phyloP scores from a whole-genome alignment of 768 basidiomycete genomes.

The Lactarius evosmus region DNA sequence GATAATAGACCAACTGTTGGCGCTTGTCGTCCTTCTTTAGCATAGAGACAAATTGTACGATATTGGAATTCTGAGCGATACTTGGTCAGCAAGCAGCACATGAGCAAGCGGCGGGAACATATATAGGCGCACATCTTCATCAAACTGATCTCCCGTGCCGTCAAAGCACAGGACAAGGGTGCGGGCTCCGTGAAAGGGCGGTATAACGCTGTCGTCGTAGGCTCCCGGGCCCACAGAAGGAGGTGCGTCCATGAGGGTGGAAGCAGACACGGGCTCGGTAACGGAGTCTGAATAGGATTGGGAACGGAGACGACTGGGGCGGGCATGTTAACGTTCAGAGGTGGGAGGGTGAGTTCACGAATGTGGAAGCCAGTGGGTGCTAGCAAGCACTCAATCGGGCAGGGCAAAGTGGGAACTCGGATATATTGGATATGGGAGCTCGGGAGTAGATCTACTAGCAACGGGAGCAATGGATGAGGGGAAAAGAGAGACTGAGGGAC shows the following conservation, averaged over 20 bases:
- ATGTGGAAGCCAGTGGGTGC: no score
- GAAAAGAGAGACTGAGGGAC: no score
- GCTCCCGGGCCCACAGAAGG: conserved; percentile 4
- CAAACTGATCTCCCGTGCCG: conserved; percentile 61
- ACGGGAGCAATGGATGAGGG: no score
- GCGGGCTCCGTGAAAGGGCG: conserved; percentile 32
- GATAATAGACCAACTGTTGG: conserved; percentile 73
- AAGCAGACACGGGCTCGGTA: background rate
- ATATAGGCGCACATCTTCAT: conserved; percentile 48
- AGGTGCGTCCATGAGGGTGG: background rate
- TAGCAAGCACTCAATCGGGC: no score
- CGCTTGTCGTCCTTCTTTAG: conserved; percentile 60
- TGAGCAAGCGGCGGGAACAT: background rate
- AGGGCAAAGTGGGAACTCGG: no score
- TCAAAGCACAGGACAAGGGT: conserved; percentile 73
- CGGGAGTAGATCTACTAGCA: no score
- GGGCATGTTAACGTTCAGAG: conserved; percentile 7
- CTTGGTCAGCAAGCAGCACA: background rate
- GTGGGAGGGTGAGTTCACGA: background rate
- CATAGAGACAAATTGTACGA: conserved; percentile 66
- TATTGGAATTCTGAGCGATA: conserved; percentile 59
- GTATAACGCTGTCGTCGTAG: conserved; percentile 27
- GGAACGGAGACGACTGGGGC: background rate
- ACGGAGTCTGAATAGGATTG: background rate
- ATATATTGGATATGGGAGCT: no score